Base-by-base conservation (phyloP, 2,329 filamentous ascomycete species). In the Corinectria fuckeliana region DNA sequence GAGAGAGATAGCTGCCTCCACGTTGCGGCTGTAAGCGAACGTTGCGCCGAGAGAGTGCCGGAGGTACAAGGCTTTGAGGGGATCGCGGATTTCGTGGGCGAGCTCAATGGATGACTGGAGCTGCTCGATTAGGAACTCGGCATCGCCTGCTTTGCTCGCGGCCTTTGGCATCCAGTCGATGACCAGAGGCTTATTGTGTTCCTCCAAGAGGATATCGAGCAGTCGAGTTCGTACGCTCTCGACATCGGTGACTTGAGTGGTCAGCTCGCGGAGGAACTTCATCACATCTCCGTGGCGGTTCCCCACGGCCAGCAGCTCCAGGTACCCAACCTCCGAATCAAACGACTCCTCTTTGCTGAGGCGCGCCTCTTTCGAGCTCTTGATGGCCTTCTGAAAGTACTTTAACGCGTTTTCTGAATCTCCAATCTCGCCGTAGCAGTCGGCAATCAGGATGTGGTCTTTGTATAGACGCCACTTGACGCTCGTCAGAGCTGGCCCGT, bases 161-260 rank as follows among this genome's bases (percentile, higher is more conserved):
- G 78, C 76, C n/a, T 74, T 75, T 11, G 77, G 77, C 5, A 79
- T 73, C 76, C 76, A 78, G 51, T 80, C 77, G 25, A 76, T 65
- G 1, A 77, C 71, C 4, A 74, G 62, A 8, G 61, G 69, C 20
- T 69, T 74, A 53, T 71, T 76, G 49, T 71, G 69, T 20, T 77
- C 73, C 14, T 72, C 70, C 0, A 80, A 62, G 6, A 80, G 53
- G 30, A 80, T 73, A 34, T 76, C 71, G 0, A 75, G 71, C 5
- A 80, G 62, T 5, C 73, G 71, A 10, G 63, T 73, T 4, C 69
- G 53, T 1, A 67, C 71, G 18, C 67, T 65, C 4, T 65, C 64
- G 2, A 54, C 56, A 2, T 70, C 65, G 3, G 65, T 69, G 21
- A 64, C 57, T 6, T 73, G 63, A 5, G 60, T 54, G 8, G 75